A percentile compares a stretch with the other conserved stretches of the same genome.
Evolutionary conservation across 345 rosid species (phyloP).

Genomic region (Hibiscus tridactylites): DNA sequence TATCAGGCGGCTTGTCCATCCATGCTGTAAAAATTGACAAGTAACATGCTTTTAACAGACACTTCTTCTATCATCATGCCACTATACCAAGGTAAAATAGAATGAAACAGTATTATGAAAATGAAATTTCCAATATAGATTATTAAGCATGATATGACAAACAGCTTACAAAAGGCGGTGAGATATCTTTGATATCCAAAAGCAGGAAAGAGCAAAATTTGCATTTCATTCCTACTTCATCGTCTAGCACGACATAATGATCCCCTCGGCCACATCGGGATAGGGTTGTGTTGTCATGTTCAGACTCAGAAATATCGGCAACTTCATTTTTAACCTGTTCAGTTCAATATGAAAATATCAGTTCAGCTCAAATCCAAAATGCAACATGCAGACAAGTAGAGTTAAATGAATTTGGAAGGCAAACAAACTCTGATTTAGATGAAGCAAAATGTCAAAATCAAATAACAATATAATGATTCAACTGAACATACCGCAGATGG

Average conservation of each 20-base stretch:
- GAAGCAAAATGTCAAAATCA: too few relatives aligned
- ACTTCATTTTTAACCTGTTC: neutral
- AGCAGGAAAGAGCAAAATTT: slow-evolving; percentile 29
- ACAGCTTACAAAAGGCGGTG: slow-evolving; percentile 30
- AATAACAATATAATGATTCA: neutral
- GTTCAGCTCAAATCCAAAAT: neutral
- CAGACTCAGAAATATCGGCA: neutral
- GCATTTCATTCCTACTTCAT: slow-evolving; percentile 50
- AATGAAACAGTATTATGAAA: neutral
- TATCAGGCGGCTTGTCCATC: neutral
- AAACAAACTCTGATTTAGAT: too few relatives aligned
- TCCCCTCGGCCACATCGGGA: slow-evolving; percentile 33
- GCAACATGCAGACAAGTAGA: neutral
- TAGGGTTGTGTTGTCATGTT: neutral
- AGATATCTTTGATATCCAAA: slow-evolving; percentile 33
- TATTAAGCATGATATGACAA: neutral
- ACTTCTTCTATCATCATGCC: neutral
- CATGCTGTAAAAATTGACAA: too few relatives aligned
- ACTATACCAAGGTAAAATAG: neutral
- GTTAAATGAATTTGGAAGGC: neutral
- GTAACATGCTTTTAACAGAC: neutral
- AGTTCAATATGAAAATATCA: neutral
- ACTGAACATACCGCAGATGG: neutral
- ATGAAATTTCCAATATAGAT: neutral
- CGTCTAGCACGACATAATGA: slow-evolving; percentile 40